A percentile compares a stretch with the other conserved stretches of the same genome.
Conservation (phyloP, 345 rosid genomes). For the Sapria himalayana region DNA sequence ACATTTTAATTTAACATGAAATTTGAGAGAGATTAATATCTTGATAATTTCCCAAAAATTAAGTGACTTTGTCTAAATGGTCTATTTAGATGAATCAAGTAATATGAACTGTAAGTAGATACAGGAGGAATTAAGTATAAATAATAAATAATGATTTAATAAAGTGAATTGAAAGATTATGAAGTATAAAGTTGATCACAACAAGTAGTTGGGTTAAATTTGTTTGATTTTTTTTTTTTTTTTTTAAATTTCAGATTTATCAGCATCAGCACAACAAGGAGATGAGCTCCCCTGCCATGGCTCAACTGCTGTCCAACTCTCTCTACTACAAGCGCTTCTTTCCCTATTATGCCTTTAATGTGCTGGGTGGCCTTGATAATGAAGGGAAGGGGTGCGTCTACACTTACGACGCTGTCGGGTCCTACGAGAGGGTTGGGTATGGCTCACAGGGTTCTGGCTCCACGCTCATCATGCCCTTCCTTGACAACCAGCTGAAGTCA, state of each 20-base stretch:
- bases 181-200: too few relatives aligned
- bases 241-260: slow-evolving; percentile 33
- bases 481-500: slow-evolving; percentile 88
- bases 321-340: slow-evolving; percentile 94
- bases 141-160: too few relatives aligned
- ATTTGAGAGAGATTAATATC: too few relatives aligned
- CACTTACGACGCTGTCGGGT: slow-evolving; percentile 96
- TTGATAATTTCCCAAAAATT: too few relatives aligned
- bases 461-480: slow-evolving; percentile 77
- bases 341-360: slow-evolving; percentile 88
- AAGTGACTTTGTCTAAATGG: too few relatives aligned
- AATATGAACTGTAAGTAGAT: too few relatives aligned
- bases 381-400: slow-evolving; percentile 95
- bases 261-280: slow-evolving; percentile 98
- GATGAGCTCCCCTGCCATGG: slow-evolving; percentile 97
- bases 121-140: too few relatives aligned
- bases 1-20: too few relatives aligned
- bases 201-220: not conserved
- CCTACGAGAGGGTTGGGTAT: slow-evolving; percentile 92
- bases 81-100: too few relatives aligned
- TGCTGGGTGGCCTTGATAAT: slow-evolving; percentile 82
- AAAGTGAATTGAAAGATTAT: too few relatives aligned
- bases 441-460: slow-evolving; percentile 93
- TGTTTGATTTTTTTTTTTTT: not conserved
- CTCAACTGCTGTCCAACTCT: slow-evolving; percentile 85